phyloP scores from a whole-genome alignment of 1,139 yeast species.

The Candida albicans region DNA sequence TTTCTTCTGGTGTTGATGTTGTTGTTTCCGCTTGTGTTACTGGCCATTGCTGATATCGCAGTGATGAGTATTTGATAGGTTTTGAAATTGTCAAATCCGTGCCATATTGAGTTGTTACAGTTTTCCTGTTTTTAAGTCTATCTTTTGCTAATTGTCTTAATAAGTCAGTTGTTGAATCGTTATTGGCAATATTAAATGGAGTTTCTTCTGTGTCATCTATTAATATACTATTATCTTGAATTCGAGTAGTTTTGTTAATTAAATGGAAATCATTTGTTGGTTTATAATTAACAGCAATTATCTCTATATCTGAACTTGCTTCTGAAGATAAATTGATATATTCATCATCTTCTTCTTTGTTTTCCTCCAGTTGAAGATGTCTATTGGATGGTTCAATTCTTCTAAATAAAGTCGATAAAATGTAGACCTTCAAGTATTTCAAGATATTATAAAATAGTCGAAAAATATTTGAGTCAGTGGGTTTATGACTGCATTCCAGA shows the following conservation, averaged over 20 bases:
- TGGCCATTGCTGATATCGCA: background rate
- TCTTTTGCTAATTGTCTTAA: conserved; percentile 7
- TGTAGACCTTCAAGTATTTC: background rate
- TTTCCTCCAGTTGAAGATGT: background rate
- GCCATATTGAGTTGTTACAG: conserved; percentile 13
- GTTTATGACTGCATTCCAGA: no score
- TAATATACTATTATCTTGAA: conserved; percentile 12
- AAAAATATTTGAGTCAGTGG: background rate
- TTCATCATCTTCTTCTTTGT: background rate
- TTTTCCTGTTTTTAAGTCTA: background rate
- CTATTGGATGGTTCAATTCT: background rate
- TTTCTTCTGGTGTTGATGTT: background rate
- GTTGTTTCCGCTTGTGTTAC: no score
- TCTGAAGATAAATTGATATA: background rate
- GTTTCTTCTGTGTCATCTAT: conserved; percentile 8
- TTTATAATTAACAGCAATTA: conserved; percentile 8
- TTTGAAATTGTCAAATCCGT: conserved; percentile 15
- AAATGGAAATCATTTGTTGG: conserved; percentile 15
- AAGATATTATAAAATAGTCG: background rate
- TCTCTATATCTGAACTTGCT: conserved; percentile 12
- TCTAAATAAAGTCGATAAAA: background rate
- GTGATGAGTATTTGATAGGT: conserved; percentile 3
- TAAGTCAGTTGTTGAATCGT: conserved; percentile 1
- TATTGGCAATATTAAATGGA: background rate
- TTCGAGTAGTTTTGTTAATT: conserved; percentile 2